These are phyloP conservation scores for Diaporthe capsici DNA, from an alignment of 2,329 filamentous ascomycete species.

Conservation along the genomic window DNA sequence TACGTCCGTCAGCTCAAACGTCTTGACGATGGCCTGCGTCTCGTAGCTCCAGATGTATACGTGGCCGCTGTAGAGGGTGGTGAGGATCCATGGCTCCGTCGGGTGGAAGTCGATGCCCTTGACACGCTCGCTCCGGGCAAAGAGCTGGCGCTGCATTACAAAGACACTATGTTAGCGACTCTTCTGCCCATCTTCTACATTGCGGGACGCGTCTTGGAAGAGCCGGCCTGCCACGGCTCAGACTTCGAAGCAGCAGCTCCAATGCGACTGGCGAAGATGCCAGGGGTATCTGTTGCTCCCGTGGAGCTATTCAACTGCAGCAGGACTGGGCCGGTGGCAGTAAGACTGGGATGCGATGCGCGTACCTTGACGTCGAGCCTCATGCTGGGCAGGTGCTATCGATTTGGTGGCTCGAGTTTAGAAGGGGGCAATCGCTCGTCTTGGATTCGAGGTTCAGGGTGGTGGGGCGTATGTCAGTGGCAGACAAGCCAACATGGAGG, in stretches of 20 bases:
- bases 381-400: conserved; percentile 45
- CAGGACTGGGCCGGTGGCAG: neutral
- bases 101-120: conserved; percentile 98
- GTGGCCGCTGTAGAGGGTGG: conserved; percentile 73
- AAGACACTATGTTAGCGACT: conserved; percentile 52
- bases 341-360: neutral
- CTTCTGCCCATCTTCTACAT: neutral
- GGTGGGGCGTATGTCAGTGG: conserved; percentile 34
- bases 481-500: conserved; percentile 36
- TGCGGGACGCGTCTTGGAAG: neutral
- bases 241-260: neutral
- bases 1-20: conserved; percentile 98
- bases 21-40: conserved; percentile 97
- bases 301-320: neutral
- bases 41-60: conserved; percentile 99
- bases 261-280: neutral
- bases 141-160: conserved; percentile 78
- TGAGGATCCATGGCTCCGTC: conserved; percentile 68
- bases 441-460: conserved; percentile 20
- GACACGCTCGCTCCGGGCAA: conserved; percentile 93
- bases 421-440: conserved; percentile 19
- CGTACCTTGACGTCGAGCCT: conserved; percentile 47
- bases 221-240: neutral
- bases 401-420: neutral
- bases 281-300: neutral